Conservation (phyloP, 2,329 filamentous ascomycete genomes). For the Alternaria viburni region DNA sequence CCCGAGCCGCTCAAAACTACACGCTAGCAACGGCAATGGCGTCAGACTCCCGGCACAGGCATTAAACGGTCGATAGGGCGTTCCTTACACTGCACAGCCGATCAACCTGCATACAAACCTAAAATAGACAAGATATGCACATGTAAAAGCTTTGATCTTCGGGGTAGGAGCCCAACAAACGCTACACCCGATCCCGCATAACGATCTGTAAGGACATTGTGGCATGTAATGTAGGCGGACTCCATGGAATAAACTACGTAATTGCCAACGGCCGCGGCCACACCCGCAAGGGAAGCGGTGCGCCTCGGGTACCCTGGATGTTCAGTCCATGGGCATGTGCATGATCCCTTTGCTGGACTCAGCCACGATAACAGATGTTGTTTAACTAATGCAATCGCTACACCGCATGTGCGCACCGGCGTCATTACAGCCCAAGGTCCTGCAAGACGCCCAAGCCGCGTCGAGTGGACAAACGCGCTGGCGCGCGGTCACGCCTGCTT, state of each 20-base stretch:
- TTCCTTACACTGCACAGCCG: constrained; percentile 3
- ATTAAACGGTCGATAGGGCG: constrained; percentile 3
- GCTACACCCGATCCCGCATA: neutral
- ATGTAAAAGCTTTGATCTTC: neutral
- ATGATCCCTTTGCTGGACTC: neutral
- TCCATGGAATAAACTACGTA: neutral
- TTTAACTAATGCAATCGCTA: neutral
- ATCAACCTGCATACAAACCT: neutral
- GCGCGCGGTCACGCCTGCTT: constrained; percentile 30
- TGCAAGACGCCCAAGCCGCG: neutral
- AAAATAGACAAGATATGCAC: neutral
- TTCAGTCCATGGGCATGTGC: neutral
- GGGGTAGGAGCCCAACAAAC: neutral
- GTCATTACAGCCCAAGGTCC: neutral
- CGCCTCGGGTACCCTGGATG: neutral
- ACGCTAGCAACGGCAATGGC: neutral
- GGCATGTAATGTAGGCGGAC: neutral
- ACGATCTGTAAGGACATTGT: constrained; percentile 1
- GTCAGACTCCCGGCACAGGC: neutral
- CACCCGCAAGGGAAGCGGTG: neutral
- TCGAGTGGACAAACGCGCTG: constrained; percentile 14
- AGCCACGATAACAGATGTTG: neutral
- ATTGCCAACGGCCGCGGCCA: neutral
- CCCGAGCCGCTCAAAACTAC: neutral
- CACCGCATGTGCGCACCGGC: neutral